Conservation (phyloP, 768 basidiomycete species). For the Asterophora lycoperdoides region DNA sequence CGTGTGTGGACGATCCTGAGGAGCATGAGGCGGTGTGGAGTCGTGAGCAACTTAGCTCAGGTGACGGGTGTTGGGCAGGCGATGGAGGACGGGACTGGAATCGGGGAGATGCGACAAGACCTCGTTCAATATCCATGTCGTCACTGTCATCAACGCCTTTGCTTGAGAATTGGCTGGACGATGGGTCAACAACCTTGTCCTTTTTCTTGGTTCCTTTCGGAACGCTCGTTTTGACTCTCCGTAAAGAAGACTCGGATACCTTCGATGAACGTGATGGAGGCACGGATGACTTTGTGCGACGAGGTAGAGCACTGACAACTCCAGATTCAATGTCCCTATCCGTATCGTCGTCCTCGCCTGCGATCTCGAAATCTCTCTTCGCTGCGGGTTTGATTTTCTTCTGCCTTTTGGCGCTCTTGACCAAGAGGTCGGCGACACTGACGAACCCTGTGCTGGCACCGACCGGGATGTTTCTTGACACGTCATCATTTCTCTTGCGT, state of each 20-base stretch:
- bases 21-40: not conserved
- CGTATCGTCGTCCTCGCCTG: slow-evolving; percentile 61
- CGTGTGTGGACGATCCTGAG: slow-evolving; percentile 2
- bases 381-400: slow-evolving; percentile 28
- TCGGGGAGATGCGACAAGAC: slow-evolving; percentile 23
- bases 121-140: slow-evolving; percentile 52
- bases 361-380: slow-evolving; percentile 42
- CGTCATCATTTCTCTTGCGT: slow-evolving; percentile 67
- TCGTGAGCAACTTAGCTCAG: not conserved
- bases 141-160: slow-evolving; percentile 50
- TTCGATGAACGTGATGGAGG: slow-evolving; percentile 24
- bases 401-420: slow-evolving; percentile 45
- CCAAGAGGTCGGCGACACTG: slow-evolving; percentile 56
- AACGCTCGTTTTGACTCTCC: slow-evolving; percentile 43
- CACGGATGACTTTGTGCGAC: slow-evolving; percentile 48
- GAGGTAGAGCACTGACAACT: slow-evolving; percentile 35
- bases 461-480: slow-evolving; percentile 64
- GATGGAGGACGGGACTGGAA: not conserved
- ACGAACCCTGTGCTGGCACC: slow-evolving; percentile 75
- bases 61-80: slow-evolving; percentile 3
- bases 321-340: slow-evolving; percentile 66
- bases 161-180: slow-evolving; percentile 39
- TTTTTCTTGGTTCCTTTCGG: slow-evolving; percentile 24
- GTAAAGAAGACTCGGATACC: slow-evolving; percentile 30
- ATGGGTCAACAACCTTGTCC: slow-evolving; percentile 19